These are phyloP conservation scores for Hymenotorrendiella dingleyae DNA, from an alignment of 2,329 filamentous ascomycete species.

Conservation along the genomic window DNA sequence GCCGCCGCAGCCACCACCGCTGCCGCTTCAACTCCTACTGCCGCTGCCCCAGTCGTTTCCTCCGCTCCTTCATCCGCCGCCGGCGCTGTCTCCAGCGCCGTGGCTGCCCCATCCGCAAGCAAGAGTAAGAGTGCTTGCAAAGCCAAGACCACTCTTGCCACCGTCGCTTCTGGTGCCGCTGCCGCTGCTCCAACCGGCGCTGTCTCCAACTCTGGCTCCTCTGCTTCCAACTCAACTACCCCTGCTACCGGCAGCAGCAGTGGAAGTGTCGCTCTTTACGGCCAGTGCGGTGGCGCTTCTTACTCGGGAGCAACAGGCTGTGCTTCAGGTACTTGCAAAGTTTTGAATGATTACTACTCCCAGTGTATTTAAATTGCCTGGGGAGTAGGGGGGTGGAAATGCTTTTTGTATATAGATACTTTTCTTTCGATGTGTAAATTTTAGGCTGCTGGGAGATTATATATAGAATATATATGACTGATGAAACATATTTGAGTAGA, in stretches of 20 bases:
- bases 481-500: no score
- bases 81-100: not conserved
- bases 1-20: not conserved
- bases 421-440: no score
- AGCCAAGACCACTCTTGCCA: not conserved
- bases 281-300: conserved; percentile 15
- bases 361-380: conserved; percentile 14
- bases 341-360: conserved; percentile 17
- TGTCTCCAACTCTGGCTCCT: not conserved
- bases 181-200: not conserved
- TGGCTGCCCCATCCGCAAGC: not conserved
- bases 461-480: no score
- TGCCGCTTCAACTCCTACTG: not conserved
- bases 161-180: not conserved
- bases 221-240: not conserved
- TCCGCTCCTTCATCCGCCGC: not conserved
- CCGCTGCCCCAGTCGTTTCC: not conserved
- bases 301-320: conserved; percentile 17
- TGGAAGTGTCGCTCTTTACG: conserved; percentile 4
- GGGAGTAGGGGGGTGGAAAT: no score
- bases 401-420: no score
- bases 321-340: conserved; percentile 12
- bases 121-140: conserved; percentile 2
- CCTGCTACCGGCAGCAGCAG: not conserved
- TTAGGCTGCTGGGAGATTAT: no score